Evolutionary conservation across 345 rosid genomes (phyloP), one percentile per base, ranked within the genome.

Genomic region (Viola odorata): DNA sequence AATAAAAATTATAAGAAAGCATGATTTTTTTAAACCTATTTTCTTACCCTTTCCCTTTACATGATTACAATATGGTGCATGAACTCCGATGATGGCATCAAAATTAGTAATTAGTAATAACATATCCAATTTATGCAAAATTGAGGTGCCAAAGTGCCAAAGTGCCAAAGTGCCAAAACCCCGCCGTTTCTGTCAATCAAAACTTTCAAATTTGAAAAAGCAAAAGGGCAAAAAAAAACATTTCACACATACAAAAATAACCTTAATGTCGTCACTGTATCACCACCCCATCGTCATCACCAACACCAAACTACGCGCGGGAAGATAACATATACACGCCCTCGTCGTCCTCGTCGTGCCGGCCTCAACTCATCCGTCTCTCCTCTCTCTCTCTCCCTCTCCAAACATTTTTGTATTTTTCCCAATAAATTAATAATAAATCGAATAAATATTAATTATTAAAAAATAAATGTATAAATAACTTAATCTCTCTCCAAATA

Each of bases 271-370:
- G 14, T 45, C 15, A 15, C 23, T 15, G 47, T n/a, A 50, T n/a
- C 53, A 50, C 3, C 53, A 50, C 53, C 5, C 57, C 57, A 10
- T 16, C 36, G 53, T 50, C 53, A 50, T 52, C 37, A 23, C 32
- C 32, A 12, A 0, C 53, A 50, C 16, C 15, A 37, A 38, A 53
- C 42, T 58, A 51, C 66, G 66, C 58, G 58, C 41, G 58, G 13
- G 13, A 32, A 53, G 50, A 32, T 50, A 62, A 57, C 66, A 32
- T 62, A 17, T n/a, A 16, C 62, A 50, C 64, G 48, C 15, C 60
- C 60, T 61, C 74, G 48, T 50, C 60, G 48, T 65, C 61, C 55
- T n/a, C 40, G 17, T 64, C 85, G 77, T 75, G 78, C 75, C 55
- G 75, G 65, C 82, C 80, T 78, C 80, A 62, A 68, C 40, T 59